Evolutionary conservation across 1,139 yeast species (phyloP), one percentile per base, ranked within the genome.

Genomic region (Eremothecium cymbalariae): DNA sequence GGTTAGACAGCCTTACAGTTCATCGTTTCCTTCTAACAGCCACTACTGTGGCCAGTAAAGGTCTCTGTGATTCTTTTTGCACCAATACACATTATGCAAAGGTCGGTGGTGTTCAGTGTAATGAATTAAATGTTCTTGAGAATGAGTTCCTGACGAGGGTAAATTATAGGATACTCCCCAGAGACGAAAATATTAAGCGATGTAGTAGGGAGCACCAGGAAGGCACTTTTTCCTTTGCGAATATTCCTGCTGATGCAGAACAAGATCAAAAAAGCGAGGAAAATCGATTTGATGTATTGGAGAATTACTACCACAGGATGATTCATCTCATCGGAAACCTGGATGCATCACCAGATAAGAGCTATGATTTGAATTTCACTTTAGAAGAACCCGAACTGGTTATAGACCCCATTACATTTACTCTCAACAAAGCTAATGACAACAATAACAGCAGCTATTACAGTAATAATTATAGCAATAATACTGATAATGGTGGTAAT

Each of bases 51-150:
- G 94, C 94, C 1, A 81, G 90, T 44, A 90, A 90, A 57, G 94
- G 95, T 2, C 68, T 90, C 48, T 93, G 95, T 57, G 98, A 90
- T 59, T 80, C 88, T 28, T 90, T 90, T 57, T 88, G 94, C 58
- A 86, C 96, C 4, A 90, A 88, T 57, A 73, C 80, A 24, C 96
- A 88, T 57, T 90, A 90, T 55, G 95, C 97, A 8, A 82, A 83
- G 55, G 97, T 90, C 13, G 98, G 98, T 1, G 98, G 98, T 44
- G 80, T 90, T 6, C 85, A 90, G 25, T 65, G 81, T 28, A 71
- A 79, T 40, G 98, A 90, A 57, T 65, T 90, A 45, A 90, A 90
- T 57, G 70, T 90, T 40, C 65, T 90, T 31, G 98, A 90, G 55
- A 76, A 82, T 37, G 97, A 90, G 59, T 86, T 90, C 51, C 67